phyloP scores from a whole-genome alignment of 179 eudicot species.

The Spinacia oleracea region DNA sequence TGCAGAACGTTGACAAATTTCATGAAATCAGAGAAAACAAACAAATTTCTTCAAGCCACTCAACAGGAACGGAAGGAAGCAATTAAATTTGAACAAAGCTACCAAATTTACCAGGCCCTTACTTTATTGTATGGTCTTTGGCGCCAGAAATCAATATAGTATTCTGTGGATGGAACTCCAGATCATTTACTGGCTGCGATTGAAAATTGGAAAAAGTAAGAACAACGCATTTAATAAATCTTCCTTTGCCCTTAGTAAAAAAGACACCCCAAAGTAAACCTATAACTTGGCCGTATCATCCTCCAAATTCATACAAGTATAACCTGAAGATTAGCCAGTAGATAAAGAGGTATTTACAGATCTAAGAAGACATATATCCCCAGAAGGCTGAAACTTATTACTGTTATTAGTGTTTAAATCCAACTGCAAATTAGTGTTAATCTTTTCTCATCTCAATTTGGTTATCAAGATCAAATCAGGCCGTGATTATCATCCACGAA shows the following conservation, averaged over 20 bases:
- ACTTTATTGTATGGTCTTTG: slow-evolving; percentile 87
- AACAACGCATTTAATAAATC: neutral
- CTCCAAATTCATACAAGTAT: neutral
- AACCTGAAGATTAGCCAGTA: neutral
- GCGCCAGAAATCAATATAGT: slow-evolving; percentile 73
- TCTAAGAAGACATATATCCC: neutral
- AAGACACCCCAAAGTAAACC: neutral
- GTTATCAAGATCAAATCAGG: neutral
- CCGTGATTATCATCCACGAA: neutral
- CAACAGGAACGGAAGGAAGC: neutral
- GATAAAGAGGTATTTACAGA: neutral
- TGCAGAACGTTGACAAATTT: neutral
- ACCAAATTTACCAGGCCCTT: slow-evolving; percentile 21
- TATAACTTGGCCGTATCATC: neutral
- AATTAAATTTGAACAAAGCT: slow-evolving; percentile 3
- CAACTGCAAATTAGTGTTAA: neutral
- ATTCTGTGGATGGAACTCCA: slow-evolving; percentile 86
- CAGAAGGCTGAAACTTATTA: neutral
- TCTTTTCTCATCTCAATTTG: neutral
- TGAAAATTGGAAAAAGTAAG: slow-evolving; percentile 23
- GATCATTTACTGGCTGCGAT: slow-evolving; percentile 82
- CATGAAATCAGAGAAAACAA: neutral
- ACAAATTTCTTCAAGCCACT: neutral
- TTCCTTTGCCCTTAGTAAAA: neutral
- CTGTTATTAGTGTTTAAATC: neutral